phyloP scores from a whole-genome alignment of 163 green algal genomes.

The Chloromonas sp. region DNA sequence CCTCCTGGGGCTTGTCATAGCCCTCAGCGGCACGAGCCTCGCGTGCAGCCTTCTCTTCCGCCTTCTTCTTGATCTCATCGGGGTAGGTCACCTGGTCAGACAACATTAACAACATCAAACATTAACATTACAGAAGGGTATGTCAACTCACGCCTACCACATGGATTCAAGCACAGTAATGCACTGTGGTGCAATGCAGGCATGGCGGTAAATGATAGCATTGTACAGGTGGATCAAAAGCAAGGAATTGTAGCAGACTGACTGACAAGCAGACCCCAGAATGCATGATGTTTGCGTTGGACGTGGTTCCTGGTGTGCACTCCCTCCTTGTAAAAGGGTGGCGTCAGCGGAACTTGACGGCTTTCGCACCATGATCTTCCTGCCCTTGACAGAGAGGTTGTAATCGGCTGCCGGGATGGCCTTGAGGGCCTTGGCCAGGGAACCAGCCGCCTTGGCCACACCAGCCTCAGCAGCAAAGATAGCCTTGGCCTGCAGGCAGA shows the following conservation, averaged over 20 bases:
- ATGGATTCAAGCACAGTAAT: too few relatives aligned
- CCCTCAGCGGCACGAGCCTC: not conserved
- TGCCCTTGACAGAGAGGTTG: conserved; percentile 5
- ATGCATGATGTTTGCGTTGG: too few relatives aligned
- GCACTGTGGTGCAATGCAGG: too few relatives aligned
- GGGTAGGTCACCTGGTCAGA: not conserved
- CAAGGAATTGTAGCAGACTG: too few relatives aligned
- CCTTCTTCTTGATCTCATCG: not conserved
- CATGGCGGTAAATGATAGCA: too few relatives aligned
- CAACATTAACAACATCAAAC: too few relatives aligned
- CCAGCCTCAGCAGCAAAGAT: conserved; percentile 5
- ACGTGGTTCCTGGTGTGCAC: too few relatives aligned
- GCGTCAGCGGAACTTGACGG: not conserved
- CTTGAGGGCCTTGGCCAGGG: conserved; percentile 8
- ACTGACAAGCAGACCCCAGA: too few relatives aligned
- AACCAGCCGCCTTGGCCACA: not conserved
- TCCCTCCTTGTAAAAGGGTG: not conserved
- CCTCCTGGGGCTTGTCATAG: not conserved
- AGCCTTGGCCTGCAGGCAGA: conserved; percentile 5
- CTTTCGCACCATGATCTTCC: not conserved
- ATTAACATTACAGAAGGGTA: too few relatives aligned
- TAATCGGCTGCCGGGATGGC: not conserved
- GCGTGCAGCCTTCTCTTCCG: not conserved
- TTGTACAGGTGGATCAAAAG: too few relatives aligned
- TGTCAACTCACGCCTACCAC: too few relatives aligned